phyloP scores from a whole-genome alignment of 1,139 yeast species.

The Hansenula anomala region DNA sequence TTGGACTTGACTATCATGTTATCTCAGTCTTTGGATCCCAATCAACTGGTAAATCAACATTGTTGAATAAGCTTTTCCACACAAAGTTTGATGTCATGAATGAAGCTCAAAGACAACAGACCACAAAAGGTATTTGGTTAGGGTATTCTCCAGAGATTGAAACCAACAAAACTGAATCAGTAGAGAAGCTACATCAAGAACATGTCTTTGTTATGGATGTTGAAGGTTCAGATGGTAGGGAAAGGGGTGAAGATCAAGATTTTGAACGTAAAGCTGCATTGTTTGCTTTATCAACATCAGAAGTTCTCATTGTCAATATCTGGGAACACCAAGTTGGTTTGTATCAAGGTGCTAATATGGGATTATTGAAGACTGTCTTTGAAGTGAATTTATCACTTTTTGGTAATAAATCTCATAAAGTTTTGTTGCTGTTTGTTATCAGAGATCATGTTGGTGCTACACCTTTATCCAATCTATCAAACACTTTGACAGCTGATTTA shows the following conservation, averaged over 20 bases:
- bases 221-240: constrained; percentile 98
- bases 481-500: constrained; percentile 67
- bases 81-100: constrained; percentile 93
- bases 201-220: constrained; percentile 86
- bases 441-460: constrained; percentile 91
- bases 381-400: constrained; percentile 89
- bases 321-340: constrained; percentile 98
- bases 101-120: constrained; percentile 72
- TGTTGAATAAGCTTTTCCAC: constrained; percentile 77
- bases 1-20: constrained; percentile 78
- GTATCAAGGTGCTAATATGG: constrained; percentile 98
- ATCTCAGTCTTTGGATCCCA: constrained; percentile 97
- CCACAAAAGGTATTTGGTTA: constrained; percentile 95
- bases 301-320: constrained; percentile 82
- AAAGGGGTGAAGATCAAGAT: constrained; percentile 97
- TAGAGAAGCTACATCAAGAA: constrained; percentile 9
- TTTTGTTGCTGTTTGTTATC: constrained; percentile 78
- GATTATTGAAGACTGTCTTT: constrained; percentile 86
- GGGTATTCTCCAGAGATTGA: constrained; percentile 55
- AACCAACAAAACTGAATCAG: constrained; percentile 15
- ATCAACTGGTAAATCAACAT: constrained; percentile 92
- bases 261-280: constrained; percentile 95
- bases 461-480: constrained; percentile 66
- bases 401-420: constrained; percentile 47
- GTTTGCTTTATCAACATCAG: constrained; percentile 90